Evolutionary conservation across 257 asterid genomes (phyloP), one percentile per base, ranked within the genome.

Genomic region (Capsicum pubescens): DNA sequence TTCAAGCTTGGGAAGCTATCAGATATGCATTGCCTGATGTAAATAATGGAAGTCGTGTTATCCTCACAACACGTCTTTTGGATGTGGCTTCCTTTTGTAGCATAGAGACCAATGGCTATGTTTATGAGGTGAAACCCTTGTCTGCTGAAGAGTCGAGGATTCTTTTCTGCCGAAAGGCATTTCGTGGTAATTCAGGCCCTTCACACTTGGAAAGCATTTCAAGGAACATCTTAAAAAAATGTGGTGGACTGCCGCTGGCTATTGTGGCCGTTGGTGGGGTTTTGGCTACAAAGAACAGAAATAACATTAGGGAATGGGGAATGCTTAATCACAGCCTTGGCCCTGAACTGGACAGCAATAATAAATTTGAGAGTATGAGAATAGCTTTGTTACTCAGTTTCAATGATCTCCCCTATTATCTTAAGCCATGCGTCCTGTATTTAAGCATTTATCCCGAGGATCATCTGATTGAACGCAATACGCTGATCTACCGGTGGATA

Each of bases 371-470:
- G 26, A 84, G 90, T 39, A 57, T 90, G 84, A 88, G 67, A 61
- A 82, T 32, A 17, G 84, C 85, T 35, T 48, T 88, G 67, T 81
- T 84, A 16, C 90, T 87, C 63, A 87, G 91, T 70, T 88, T 83
- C 80, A 81, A 84, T 61, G 83, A 88, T 48, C 72, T 90, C 58
- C 90, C 92, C 52, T 84, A 87, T 87, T 84, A 84, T 84, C 89
- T 90, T 58, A 87, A 88, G 50, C 70, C 84, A 11, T 88, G 91
- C 63, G 87, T 83, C 74, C 42, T 88, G 84, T 88, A 69, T 80
- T 63, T 88, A 78, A 86, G 91, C 84, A 67, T 77, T 50, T 87
- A 67, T 79, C 92, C 92, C 0, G 92, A 87, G 85, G 90, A 89
- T 82, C 55, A 84, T 81, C 55, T 83, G 7, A 82, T 90, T 17